Conservation (phyloP, 345 rosid genomes). For the Mallotus nudiflorus region DNA sequence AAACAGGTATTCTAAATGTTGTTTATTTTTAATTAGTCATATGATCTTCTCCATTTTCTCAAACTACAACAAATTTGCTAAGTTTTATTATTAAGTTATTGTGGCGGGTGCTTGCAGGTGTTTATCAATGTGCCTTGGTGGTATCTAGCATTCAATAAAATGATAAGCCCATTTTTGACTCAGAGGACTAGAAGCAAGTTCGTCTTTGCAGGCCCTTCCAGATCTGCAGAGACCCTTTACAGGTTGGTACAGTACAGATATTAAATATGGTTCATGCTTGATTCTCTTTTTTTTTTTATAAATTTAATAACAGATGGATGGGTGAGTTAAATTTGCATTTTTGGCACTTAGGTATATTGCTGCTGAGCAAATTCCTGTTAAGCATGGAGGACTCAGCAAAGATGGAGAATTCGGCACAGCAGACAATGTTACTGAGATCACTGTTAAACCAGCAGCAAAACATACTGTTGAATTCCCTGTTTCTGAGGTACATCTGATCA, state of each 20-base stretch:
- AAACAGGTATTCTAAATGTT: constrained; percentile 24
- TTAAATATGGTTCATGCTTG: background rate
- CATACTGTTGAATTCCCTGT: constrained; percentile 36
- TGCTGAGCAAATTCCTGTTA: constrained; percentile 31
- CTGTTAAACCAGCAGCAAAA: constrained; percentile 28
- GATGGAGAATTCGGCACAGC: constrained; percentile 26
- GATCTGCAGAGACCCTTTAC: constrained; percentile 30
- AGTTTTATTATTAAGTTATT: background rate
- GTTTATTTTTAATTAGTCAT: too few species aligned
- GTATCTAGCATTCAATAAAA: constrained; percentile 29
- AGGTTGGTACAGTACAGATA: constrained; percentile 18
- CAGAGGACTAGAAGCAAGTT: constrained; percentile 37
- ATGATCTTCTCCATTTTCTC: too few species aligned
- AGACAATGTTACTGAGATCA: constrained; percentile 32
- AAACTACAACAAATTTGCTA: too few species aligned
- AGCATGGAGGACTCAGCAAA: constrained; percentile 32
- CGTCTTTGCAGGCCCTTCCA: constrained; percentile 28
- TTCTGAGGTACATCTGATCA: constrained; percentile 21
- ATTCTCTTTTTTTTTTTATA: background rate
- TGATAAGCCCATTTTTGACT: constrained; percentile 36
- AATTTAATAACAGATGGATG: background rate
- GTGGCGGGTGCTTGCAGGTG: constrained; percentile 10
- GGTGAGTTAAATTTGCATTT: background rate
- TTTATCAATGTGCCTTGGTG: constrained; percentile 40
- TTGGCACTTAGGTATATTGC: constrained; percentile 15